Evolutionary conservation across 75 land plant genomes (phyloP).

Genomic region (Pinus taeda): DNA sequence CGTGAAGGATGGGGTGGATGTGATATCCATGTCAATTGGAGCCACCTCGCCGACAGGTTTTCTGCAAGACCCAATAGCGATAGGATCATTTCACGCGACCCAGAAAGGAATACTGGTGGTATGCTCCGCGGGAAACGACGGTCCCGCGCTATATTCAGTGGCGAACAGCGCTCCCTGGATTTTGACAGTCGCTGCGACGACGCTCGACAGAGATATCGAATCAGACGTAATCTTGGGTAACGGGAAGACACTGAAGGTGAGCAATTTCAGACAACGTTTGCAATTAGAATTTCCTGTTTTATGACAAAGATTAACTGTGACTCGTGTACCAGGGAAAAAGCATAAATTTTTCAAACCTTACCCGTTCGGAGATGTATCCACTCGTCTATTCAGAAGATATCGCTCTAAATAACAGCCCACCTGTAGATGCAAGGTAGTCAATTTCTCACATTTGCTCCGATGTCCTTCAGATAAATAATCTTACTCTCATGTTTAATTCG

Average conservation of each 20-base stretch:
- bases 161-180: slow-evolving; percentile 78
- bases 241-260: slow-evolving; percentile 45
- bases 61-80: slow-evolving; percentile 58
- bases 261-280: neutral
- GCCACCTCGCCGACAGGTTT: slow-evolving; percentile 26
- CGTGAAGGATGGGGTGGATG: slow-evolving; percentile 75
- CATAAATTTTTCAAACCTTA: slow-evolving; percentile 55
- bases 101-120: slow-evolving; percentile 54
- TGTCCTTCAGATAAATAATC: too few relatives aligned
- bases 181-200: slow-evolving; percentile 67
- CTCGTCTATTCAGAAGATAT: slow-evolving; percentile 43
- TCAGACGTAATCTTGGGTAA: slow-evolving; percentile 50
- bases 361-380: slow-evolving; percentile 30
- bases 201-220: slow-evolving; percentile 69
- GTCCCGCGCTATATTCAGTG: slow-evolving; percentile 30
- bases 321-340: slow-evolving; percentile 34
- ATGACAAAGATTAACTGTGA: too few relatives aligned
- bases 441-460: neutral
- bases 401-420: slow-evolving; percentile 31
- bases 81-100: slow-evolving; percentile 78
- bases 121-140: slow-evolving; percentile 76
- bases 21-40: slow-evolving; percentile 68
- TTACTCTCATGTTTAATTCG: too few relatives aligned
- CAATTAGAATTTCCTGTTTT: too few relatives aligned
- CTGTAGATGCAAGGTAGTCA: slow-evolving; percentile 58